Evolutionary conservation across 805 yeast genomes (phyloP), one percentile per base, ranked within the genome.

Genomic region (Saccharomycopsis lassenensis): DNA sequence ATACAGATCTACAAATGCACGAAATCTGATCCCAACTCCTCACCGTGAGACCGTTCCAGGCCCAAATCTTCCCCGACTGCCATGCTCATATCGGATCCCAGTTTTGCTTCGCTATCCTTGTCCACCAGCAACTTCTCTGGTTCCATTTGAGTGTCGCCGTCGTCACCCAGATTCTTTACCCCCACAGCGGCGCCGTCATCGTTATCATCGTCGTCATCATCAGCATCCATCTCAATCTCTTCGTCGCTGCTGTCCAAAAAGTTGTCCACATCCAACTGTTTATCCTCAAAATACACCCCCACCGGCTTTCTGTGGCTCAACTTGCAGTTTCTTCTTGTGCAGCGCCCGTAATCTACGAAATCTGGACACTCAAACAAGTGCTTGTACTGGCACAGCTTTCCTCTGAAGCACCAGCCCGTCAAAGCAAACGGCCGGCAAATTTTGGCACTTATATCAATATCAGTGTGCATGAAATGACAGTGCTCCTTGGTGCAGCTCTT

Each of bases 351-450:
- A 21, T 41, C 40, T 11, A 17, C 33, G 46, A 65, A 69, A 48
- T 81, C 89, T 0, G 93, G 89, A 55, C 93, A 82, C 40, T 71
- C 70, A 46, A 61, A 67, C 11, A 57, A 54, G 50, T 82, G 94
- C 24, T 66, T 54, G 31, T 68, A 65, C 4, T 67, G 62, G 50
- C 93, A 82, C 21, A 48, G 44, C 18, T 56, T 49, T 0, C 91
- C 94, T 17, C 69, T 53, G 21, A 60, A 67, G 54, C 93, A 83
- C 57, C 69, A 79, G 1, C 87, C 86, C 12, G 71, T 70, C 23
- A 75, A 47, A 4, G 87, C 68, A 58, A 82, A 83, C 20, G 69
- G 74, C 16, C 83, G 61, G 49, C 94, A 82, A 1, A 72, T 60
- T 50, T 62, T 56, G 3, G 74, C 56, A 20, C 60, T 64, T 30